phyloP scores from a whole-genome alignment of 1,284 basidiomycete species.

The Agaricales sp. region DNA sequence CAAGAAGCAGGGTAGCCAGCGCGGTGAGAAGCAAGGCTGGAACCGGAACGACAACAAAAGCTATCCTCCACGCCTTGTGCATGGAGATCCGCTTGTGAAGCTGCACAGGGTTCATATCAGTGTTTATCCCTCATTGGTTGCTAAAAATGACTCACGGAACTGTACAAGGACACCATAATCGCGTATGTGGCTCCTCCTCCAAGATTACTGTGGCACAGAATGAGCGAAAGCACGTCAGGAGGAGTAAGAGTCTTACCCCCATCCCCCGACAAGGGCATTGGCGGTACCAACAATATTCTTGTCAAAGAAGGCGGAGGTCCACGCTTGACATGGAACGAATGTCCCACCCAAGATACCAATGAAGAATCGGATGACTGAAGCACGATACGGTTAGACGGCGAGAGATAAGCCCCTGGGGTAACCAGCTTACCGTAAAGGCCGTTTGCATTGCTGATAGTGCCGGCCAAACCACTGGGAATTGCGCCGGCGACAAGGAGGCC shows the following conservation, averaged over 20 bases:
- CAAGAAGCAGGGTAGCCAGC: slow-evolving; percentile 33
- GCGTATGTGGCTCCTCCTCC: slow-evolving; percentile 33
- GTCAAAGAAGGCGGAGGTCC: slow-evolving; percentile 54
- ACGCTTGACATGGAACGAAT: slow-evolving; percentile 48
- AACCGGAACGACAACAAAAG: slow-evolving; percentile 50
- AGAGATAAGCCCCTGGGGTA: background rate
- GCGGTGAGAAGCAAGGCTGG: slow-evolving; percentile 43
- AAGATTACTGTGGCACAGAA: background rate
- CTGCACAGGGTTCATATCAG: slow-evolving; percentile 9
- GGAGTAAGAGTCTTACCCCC: slow-evolving; percentile 23
- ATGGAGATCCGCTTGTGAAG: slow-evolving; percentile 26
- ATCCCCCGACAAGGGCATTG: slow-evolving; percentile 42
- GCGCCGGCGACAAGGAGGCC: slow-evolving; percentile 46
- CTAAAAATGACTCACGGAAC: background rate
- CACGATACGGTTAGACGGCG: background rate
- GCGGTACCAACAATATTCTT: slow-evolving; percentile 48
- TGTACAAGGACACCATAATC: slow-evolving; percentile 50
- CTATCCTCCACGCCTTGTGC: slow-evolving; percentile 44
- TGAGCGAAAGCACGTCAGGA: slow-evolving; percentile 1
- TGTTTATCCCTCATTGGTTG: too few species aligned
- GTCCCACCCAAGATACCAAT: slow-evolving; percentile 46
- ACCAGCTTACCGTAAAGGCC: slow-evolving; percentile 38
- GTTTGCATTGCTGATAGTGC: slow-evolving; percentile 31
- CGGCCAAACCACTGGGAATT: slow-evolving; percentile 55
- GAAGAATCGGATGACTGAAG: slow-evolving; percentile 16